Evolutionary conservation across 2,329 filamentous ascomycete species (phyloP).

Genomic region (Sporothrix pseudoabietina): DNA sequence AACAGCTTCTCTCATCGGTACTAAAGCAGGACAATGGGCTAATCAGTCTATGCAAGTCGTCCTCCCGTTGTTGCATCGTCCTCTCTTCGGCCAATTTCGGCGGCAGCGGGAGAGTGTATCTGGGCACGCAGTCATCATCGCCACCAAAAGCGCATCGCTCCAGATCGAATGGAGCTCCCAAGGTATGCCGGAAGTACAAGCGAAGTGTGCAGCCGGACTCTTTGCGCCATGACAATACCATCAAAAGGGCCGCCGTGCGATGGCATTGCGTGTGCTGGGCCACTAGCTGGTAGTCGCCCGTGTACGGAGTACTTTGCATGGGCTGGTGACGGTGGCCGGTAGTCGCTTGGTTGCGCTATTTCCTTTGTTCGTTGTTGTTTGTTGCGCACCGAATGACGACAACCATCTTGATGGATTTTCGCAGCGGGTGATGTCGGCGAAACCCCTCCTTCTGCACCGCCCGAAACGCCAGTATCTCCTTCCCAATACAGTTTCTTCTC

Average conservation of each 20-base stretch:
- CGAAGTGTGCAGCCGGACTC: neutral
- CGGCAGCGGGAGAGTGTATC: neutral
- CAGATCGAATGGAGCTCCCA: neutral
- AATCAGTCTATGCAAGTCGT: neutral
- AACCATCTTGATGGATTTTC: neutral
- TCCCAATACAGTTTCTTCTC: neutral
- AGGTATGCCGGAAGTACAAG: slow-evolving; percentile 1
- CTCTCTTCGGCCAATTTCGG: neutral
- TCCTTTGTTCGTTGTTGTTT: slow-evolving; percentile 1
- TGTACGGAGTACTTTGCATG: neutral
- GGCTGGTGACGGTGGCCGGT: neutral
- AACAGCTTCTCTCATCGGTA: neutral
- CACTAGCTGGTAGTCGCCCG: neutral
- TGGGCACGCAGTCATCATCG: slow-evolving; percentile 11
- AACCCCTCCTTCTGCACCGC: neutral
- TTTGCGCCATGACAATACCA: neutral
- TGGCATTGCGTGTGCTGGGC: neutral
- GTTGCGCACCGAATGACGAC: slow-evolving; percentile 9
- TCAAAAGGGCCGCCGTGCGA: neutral
- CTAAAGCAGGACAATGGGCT: neutral
- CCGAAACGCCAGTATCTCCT: neutral
- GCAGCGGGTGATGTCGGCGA: neutral
- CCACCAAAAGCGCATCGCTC: neutral
- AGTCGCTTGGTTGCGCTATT: neutral
- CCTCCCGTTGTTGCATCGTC: neutral